These are phyloP conservation scores for Monilinia fructigena DNA, from an alignment of 2,329 filamentous ascomycete genomes.

Conservation along the genomic window DNA sequence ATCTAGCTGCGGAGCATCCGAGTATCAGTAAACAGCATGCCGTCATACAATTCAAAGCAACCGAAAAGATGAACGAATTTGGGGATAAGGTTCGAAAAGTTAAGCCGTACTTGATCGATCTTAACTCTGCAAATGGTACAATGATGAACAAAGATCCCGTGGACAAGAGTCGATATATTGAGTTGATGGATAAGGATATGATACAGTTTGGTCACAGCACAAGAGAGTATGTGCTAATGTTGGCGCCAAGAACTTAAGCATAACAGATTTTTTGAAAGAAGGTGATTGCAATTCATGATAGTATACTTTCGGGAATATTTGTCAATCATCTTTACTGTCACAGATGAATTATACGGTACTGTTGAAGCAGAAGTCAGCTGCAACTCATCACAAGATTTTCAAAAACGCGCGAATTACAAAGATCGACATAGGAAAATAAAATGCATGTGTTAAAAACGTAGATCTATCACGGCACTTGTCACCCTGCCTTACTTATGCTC, in stretches of 20 bases:
- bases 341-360: neutral
- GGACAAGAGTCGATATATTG: conserved; percentile 75
- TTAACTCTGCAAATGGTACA: conserved; percentile 92
- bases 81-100: conserved; percentile 79
- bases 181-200: conserved; percentile 85
- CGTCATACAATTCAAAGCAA: conserved; percentile 86
- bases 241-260: conserved; percentile 47
- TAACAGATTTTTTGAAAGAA: neutral
- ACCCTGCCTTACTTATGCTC: neutral
- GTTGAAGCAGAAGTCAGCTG: conserved; percentile 19
- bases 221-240: conserved; percentile 94
- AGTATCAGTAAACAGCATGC: conserved; percentile 96
- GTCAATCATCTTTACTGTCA: neutral
- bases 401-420: neutral
- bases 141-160: conserved; percentile 73
- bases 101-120: conserved; percentile 85
- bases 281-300: neutral
- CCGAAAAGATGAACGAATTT: conserved; percentile 80
- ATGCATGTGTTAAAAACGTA: neutral
- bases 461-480: neutral
- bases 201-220: conserved; percentile 83
- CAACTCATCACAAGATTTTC: neutral
- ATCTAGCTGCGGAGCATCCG: conserved; percentile 82
- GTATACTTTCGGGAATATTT: neutral
- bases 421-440: neutral